Conservation (phyloP, 805 yeast species). For the Myxozyma vanderwaltii region DNA sequence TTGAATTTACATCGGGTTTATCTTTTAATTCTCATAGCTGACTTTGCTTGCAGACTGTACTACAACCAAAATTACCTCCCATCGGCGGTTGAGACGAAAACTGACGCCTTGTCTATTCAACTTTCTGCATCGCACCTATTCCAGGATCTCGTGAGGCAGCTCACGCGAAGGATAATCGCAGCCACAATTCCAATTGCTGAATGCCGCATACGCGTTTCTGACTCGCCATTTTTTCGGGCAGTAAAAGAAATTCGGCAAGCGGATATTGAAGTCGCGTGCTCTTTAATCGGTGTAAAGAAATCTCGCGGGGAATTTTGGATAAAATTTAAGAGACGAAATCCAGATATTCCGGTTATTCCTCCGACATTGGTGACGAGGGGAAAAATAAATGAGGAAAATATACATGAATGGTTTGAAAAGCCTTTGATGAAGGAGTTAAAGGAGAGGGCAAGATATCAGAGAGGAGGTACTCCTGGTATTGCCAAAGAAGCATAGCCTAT, state of each 20-base stretch:
- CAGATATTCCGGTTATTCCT: neutral
- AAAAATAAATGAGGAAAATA: neutral
- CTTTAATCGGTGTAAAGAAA: conserved; percentile 9
- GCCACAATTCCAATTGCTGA: conserved; percentile 16
- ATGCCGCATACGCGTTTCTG: conserved; percentile 21
- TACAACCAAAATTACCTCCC: conserved; percentile 16
- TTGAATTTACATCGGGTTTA: neutral
- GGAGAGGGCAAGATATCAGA: neutral
- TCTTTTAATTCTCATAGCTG: neutral
- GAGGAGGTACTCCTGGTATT: neutral
- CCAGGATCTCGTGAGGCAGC: conserved; percentile 10
- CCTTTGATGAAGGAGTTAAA: conserved; percentile 5
- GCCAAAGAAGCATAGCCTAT: neutral
- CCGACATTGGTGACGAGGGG: conserved; percentile 4
- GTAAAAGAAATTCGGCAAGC: neutral
- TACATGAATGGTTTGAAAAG: conserved; percentile 13
- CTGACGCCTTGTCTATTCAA: conserved; percentile 13
- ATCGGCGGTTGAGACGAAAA: neutral
- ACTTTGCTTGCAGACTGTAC: conserved; percentile 7
- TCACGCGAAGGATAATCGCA: conserved; percentile 20
- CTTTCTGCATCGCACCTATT: conserved; percentile 10
- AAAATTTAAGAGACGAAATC: conserved; percentile 3
- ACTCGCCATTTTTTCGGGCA: conserved; percentile 2
- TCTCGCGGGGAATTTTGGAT: conserved; percentile 10
- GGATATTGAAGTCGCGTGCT: conserved; percentile 24